phyloP scores from a whole-genome alignment of 495 filamentous ascomycete genomes.

The Schizothecium vesticola region DNA sequence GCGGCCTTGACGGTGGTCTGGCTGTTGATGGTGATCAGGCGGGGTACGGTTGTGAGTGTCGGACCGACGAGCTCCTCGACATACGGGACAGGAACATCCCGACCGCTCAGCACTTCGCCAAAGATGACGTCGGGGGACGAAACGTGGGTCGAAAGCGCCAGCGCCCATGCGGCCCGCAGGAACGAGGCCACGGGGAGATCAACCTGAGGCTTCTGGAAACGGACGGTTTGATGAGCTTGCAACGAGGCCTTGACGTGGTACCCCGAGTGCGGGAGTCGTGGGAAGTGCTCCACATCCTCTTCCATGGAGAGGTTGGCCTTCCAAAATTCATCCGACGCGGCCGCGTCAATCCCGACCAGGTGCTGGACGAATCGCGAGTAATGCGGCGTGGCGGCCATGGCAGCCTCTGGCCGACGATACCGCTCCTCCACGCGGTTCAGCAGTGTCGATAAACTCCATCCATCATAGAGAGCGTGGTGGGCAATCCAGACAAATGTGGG shows the following conservation, averaged over 20 bases:
- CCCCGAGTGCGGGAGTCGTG: conserved; percentile 20
- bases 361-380: conserved; percentile 26
- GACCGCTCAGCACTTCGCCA: conserved; percentile 49
- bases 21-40: conserved; percentile 40
- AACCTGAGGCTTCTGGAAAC: conserved; percentile 10
- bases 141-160: conserved; percentile 28
- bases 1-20: conserved; percentile 29
- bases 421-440: conserved; percentile 15
- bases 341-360: conserved; percentile 11
- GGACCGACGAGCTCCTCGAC: conserved; percentile 48
- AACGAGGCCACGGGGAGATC: conserved; percentile 27
- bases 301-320: conserved; percentile 13
- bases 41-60: conserved; percentile 54
- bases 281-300: conserved; percentile 20
- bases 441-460: conserved; percentile 48
- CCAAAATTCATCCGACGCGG: conserved; percentile 21
- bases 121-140: conserved; percentile 41
- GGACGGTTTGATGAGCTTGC: conserved; percentile 6
- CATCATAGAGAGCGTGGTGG: conserved; percentile 63
- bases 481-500: conserved; percentile 41
- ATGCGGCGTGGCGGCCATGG: conserved; percentile 21
- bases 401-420: conserved; percentile 12
- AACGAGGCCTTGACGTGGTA: conserved; percentile 19
- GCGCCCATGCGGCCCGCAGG: conserved; percentile 37
- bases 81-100: conserved; percentile 39